phyloP scores from a whole-genome alignment of 257 asterid genomes.

The Cruciata laevipes region DNA sequence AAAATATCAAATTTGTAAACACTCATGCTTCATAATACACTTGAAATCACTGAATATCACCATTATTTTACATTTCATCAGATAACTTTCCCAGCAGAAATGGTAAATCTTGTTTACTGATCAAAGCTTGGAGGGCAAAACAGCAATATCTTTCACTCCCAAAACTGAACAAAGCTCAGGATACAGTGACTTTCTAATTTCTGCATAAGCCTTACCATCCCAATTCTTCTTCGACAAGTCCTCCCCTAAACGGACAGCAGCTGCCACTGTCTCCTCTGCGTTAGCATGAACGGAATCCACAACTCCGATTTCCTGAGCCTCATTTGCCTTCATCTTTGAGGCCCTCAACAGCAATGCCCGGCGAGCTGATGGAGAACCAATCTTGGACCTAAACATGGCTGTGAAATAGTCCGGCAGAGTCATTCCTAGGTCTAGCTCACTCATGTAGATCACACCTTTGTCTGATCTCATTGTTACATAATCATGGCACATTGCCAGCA shows the following conservation, averaged over 20 bases:
- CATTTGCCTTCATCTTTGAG: constrained; percentile 47
- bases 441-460: constrained; percentile 65
- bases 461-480: constrained; percentile 56
- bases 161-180: constrained; percentile 50
- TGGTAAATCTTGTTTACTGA: neutral
- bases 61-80: neutral
- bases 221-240: constrained; percentile 49
- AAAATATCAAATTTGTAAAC: no score
- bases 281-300: constrained; percentile 40
- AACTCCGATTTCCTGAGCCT: constrained; percentile 55
- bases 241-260: constrained; percentile 46
- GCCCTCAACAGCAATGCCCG: constrained; percentile 49
- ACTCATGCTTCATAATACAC: no score
- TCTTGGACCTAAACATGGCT: constrained; percentile 46
- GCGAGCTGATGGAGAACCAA: constrained; percentile 34
- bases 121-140: constrained; percentile 57
- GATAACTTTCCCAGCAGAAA: neutral
- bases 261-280: constrained; percentile 48
- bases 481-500: constrained; percentile 68
- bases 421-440: constrained; percentile 81
- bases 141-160: constrained; percentile 32
- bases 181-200: constrained; percentile 49
- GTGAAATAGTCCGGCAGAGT: constrained; percentile 67
- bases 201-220: constrained; percentile 60
- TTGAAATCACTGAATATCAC: no score